phyloP scores from a whole-genome alignment of 2,329 filamentous ascomycete genomes.

The Microascus cirrosus region DNA sequence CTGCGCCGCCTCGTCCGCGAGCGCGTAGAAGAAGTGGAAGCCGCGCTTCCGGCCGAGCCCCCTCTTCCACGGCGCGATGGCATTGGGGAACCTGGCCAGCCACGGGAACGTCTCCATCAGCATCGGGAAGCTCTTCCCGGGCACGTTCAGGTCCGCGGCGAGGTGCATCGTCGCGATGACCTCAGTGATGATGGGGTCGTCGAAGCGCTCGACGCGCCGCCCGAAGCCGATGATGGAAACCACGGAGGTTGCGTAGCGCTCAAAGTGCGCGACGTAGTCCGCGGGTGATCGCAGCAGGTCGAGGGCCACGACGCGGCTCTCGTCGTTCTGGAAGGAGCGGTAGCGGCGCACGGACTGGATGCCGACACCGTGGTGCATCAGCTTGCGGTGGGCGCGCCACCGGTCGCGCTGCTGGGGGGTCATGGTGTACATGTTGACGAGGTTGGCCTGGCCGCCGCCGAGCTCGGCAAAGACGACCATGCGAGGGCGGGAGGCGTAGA shows the following conservation, averaged over 20 bases:
- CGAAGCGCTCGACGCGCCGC: slow-evolving; percentile 32
- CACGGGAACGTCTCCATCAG: slow-evolving; percentile 44
- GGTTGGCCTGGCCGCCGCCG: slow-evolving; percentile 27
- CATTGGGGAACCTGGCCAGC: slow-evolving; percentile 33
- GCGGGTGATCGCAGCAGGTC: slow-evolving; percentile 13
- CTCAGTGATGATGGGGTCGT: slow-evolving; percentile 47
- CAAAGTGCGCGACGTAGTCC: slow-evolving; percentile 11
- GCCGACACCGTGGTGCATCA: slow-evolving; percentile 12
- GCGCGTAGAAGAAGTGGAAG: slow-evolving; percentile 37
- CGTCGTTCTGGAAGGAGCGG: slow-evolving; percentile 13
- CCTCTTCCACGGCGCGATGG: slow-evolving; percentile 37
- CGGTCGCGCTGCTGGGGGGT: slow-evolving; percentile 12
- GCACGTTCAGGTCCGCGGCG: slow-evolving; percentile 42
- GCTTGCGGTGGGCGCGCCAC: slow-evolving; percentile 5
- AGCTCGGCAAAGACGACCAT: slow-evolving; percentile 36
- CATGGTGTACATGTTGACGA: slow-evolving; percentile 31
- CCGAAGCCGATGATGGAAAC: slow-evolving; percentile 47
- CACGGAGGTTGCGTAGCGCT: slow-evolving; percentile 40
- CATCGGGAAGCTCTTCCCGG: slow-evolving; percentile 43
- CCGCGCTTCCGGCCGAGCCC: slow-evolving; percentile 33
- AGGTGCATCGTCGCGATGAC: slow-evolving; percentile 47
- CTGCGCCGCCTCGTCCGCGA: slow-evolving; percentile 34
- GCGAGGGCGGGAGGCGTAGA: slow-evolving; percentile 37
- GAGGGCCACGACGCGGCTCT: slow-evolving; percentile 13
- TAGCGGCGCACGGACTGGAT: slow-evolving; percentile 8